Percentiles rank a stretch among this genome's conserved stretches.
phyloP scores from a whole-genome alignment of 805 yeast species.

The Metschnikowia gelsemii region DNA sequence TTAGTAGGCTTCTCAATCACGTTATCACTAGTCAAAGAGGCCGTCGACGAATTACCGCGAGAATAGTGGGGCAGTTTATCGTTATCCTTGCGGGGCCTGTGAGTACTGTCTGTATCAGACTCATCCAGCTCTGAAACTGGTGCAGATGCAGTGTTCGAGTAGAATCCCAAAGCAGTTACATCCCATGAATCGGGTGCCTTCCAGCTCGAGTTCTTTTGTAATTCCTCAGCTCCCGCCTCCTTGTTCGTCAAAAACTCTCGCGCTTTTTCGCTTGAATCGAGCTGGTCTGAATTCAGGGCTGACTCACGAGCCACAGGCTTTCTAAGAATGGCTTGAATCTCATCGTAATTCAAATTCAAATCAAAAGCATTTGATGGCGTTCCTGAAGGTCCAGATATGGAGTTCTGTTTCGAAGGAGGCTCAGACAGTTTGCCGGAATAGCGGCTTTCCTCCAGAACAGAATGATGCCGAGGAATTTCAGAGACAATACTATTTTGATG shows the following conservation, averaged over 20 bases:
- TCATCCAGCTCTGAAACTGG: slow-evolving; percentile 16
- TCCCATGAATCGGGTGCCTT: slow-evolving; percentile 52
- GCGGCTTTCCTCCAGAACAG: slow-evolving; percentile 17
- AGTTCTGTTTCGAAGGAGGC: slow-evolving; percentile 13
- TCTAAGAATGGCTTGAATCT: slow-evolving; percentile 52
- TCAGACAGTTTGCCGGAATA: slow-evolving; percentile 16
- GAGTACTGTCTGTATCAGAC: slow-evolving; percentile 7
- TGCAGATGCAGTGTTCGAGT: slow-evolving; percentile 10
- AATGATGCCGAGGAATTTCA: slow-evolving; percentile 12
- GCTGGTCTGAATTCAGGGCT: not conserved
- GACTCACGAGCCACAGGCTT: slow-evolving; percentile 15
- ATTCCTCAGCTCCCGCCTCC: slow-evolving; percentile 13
- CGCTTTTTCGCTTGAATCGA: slow-evolving; percentile 1
- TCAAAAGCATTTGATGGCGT: slow-evolving; percentile 26
- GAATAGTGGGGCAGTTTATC: not conserved
- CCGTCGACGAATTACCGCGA: slow-evolving; percentile 4
- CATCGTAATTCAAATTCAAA: slow-evolving; percentile 48
- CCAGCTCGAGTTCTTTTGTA: slow-evolving; percentile 30
- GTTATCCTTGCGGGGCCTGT: not conserved
- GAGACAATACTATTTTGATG: slow-evolving; percentile 21
- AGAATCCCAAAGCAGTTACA: slow-evolving; percentile 30
- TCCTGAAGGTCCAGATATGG: slow-evolving; percentile 17
- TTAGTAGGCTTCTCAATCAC: not conserved
- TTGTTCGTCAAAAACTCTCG: slow-evolving; percentile 3
- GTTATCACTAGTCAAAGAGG: slow-evolving; percentile 1